A percentile compares a stretch with the other conserved stretches of the same genome.
Conservation (phyloP, 306 rosid species). For the Cicer arietinum region DNA sequence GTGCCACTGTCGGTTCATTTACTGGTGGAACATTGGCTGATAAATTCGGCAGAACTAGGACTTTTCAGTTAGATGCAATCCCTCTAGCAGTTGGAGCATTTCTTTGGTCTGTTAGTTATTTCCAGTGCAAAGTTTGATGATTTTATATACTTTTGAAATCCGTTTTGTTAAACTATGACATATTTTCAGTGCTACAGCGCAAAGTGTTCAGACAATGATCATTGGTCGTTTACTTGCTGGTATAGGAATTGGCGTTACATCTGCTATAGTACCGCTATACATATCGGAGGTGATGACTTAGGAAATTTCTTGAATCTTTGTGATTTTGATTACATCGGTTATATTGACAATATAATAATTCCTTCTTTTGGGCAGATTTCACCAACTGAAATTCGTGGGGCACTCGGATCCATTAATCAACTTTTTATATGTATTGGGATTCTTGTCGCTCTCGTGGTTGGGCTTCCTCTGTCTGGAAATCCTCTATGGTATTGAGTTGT, state of each 20-base stretch:
- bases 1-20: conserved; percentile 93
- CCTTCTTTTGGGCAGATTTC: conserved; percentile 68
- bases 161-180: conserved; percentile 22
- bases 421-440: conserved; percentile 93
- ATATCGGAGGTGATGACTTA: conserved; percentile 76
- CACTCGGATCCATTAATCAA: conserved; percentile 94
- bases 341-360: conserved; percentile 8
- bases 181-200: conserved; percentile 84
- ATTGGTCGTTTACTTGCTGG: conserved; percentile 92
- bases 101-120: conserved; percentile 66
- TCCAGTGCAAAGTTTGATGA: conserved; percentile 11
- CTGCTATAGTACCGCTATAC: conserved; percentile 88
- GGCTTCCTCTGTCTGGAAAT: conserved; percentile 90
- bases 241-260: conserved; percentile 90
- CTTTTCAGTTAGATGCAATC: conserved; percentile 89
- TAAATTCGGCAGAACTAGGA: conserved; percentile 86
- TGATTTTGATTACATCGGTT: conserved; percentile 7
- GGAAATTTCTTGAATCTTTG: background rate
- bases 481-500: conserved; percentile 71
- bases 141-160: conserved; percentile 26
- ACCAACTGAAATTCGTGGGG: conserved; percentile 96
- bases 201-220: conserved; percentile 89
- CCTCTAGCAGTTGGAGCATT: conserved; percentile 84
- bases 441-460: conserved; percentile 89
- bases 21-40: conserved; percentile 98